Evolutionary conservation across 441 rosid genomes (phyloP).

Genomic region (Mallotus japonicus): DNA sequence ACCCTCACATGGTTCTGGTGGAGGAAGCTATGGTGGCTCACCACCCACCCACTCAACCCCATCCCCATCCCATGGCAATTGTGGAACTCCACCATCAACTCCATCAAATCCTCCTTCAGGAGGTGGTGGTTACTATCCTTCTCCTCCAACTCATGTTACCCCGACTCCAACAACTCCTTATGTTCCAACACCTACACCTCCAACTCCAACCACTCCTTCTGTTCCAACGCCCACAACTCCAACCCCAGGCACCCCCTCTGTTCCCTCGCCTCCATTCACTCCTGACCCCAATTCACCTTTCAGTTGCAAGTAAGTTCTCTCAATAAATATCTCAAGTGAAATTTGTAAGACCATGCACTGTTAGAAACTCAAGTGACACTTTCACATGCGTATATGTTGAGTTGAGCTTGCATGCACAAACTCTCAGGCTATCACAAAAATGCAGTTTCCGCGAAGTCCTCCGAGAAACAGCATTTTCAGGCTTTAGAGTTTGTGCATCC

Average conservation of each 20-base stretch:
- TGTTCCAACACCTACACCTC: slow-evolving; percentile 20
- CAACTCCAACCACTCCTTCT: slow-evolving; percentile 18
- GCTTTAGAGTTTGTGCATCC: too few species aligned
- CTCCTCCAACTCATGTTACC: slow-evolving; percentile 15
- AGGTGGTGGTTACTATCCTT: slow-evolving; percentile 23
- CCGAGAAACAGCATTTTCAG: too few species aligned
- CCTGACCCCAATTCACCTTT: slow-evolving; percentile 35
- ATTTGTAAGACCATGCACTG: neutral
- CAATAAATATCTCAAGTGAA: too few species aligned
- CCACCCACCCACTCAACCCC: slow-evolving; percentile 17
- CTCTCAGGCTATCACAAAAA: neutral
- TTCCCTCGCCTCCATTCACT: slow-evolving; percentile 30
- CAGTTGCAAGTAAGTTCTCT: slow-evolving; percentile 30
- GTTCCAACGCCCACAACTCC: slow-evolving; percentile 24
- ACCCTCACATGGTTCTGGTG: neutral
- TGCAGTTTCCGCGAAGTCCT: too few species aligned
- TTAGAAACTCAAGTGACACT: too few species aligned
- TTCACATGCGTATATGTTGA: too few species aligned
- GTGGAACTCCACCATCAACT: slow-evolving; percentile 31
- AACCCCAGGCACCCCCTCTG: slow-evolving; percentile 13
- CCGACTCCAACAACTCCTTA: slow-evolving; percentile 1
- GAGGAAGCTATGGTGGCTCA: slow-evolving; percentile 11
- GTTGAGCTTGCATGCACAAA: neutral
- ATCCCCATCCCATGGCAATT: slow-evolving; percentile 21
- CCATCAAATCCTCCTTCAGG: slow-evolving; percentile 29